A percentile compares a stretch with the other conserved stretches of the same genome.
Evolutionary conservation across 2,329 filamentous ascomycete genomes (phyloP).

Genomic region (Dactylonectria macrodidyma): DNA sequence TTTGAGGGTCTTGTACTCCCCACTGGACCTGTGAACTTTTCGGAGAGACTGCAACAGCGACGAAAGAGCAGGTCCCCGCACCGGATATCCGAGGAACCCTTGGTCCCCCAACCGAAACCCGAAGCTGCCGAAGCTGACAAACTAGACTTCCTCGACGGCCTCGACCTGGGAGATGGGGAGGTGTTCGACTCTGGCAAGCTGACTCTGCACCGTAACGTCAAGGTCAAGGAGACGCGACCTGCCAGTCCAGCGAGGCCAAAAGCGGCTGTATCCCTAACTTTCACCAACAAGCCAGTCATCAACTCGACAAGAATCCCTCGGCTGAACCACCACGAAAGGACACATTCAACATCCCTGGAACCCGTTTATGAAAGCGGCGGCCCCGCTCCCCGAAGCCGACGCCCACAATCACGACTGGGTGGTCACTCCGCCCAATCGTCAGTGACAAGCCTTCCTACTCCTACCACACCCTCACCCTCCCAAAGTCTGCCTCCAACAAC

Average conservation of each 20-base stretch:
- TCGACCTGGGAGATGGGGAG: conserved; percentile 89
- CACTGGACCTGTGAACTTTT: conserved; percentile 85
- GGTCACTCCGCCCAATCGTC: conserved; percentile 81
- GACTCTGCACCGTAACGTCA: conserved; percentile 91
- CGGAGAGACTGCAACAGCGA: conserved; percentile 81
- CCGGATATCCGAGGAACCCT: conserved; percentile 58
- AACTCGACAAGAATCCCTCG: conserved; percentile 82
- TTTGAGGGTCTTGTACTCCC: conserved; percentile 92
- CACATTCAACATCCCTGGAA: conserved; percentile 82
- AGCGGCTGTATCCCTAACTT: conserved; percentile 88
- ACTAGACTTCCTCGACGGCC: conserved; percentile 88
- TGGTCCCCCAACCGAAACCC: conserved; percentile 50
- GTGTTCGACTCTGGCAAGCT: conserved; percentile 86
- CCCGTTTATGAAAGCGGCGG: conserved; percentile 93
- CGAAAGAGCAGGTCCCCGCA: conserved; percentile 73
- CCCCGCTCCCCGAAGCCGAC: conserved; percentile 72
- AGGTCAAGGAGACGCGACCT: conserved; percentile 81
- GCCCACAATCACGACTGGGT: conserved; percentile 77
- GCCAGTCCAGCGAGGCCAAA: conserved; percentile 80
- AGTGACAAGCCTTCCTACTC: conserved; percentile 73
- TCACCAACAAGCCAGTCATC: conserved; percentile 80
- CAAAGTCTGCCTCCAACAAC: conserved; percentile 72
- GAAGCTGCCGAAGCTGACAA: conserved; percentile 61
- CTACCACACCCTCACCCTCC: conserved; percentile 70
- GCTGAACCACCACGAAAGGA: conserved; percentile 79